Evolutionary conservation across 805 yeast genomes (phyloP), one percentile per base, ranked within the genome.

Genomic region (Nakazawaea ambrosiae): DNA sequence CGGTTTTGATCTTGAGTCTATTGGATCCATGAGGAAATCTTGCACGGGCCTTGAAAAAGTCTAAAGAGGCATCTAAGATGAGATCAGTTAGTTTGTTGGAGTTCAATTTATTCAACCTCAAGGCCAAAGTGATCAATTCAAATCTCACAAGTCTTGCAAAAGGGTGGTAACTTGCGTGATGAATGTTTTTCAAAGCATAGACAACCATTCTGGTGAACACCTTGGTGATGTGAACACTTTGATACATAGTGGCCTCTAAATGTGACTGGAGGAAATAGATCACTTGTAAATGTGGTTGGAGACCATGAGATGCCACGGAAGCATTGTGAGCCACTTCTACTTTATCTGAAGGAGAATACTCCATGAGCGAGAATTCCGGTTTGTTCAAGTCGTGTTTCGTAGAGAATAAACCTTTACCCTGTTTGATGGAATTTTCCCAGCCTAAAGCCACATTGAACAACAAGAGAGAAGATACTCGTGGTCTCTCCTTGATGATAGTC

Each of bases 11-110:
- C 52, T 78, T 78, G 44, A 85, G 58, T 31, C 73, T 67, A 52
- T 90, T 87, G 9, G 87, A 81, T 3, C 98, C 97, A 61, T 70
- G 88, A 12, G 97, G 96, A 63, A 81, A 81, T 3, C 70, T 63
- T 2, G 75, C 65, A 16, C 73, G 66, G 32, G 63, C 68, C 18
- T 66, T 66, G 53, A 87, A 92, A 96, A 97, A 89, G 1, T 81
- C 68, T 30, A 92, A 65, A 0, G 81, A 72, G 14, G 86, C 87
- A 39, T 73, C 76, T 18, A 83, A 54, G 12, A 88, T 69, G 3
- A 71, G 57, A 26, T 61, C 61, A 1, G 73, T 70, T 46, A 88
- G 58, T 2, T 56, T 63, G 1, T 80, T 66, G 2, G 61, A 27
- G 27, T 27, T 37, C 29, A 37, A 18, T 15, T 19, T 37, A 15